Evolutionary conservation across 2,329 filamentous ascomycete genomes (phyloP).

Genomic region (Alternaria ventricosa): DNA sequence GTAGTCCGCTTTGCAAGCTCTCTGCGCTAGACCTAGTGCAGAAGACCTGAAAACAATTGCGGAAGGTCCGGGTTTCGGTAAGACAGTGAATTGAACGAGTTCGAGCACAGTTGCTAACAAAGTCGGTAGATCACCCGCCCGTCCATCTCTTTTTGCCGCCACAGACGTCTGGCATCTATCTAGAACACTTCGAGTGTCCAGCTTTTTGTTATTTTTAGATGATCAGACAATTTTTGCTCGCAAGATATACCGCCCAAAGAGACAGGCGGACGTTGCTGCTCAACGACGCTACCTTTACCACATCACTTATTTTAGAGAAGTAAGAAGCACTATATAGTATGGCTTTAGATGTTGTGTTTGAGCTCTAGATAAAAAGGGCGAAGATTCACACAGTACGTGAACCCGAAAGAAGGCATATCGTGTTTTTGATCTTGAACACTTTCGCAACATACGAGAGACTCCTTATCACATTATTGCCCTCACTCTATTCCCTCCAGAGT

Average conservation of each 20-base stretch:
- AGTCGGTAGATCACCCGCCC: conserved; percentile 23
- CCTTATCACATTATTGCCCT: background rate
- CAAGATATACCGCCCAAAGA: background rate
- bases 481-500: background rate
- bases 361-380: background rate
- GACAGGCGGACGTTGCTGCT: background rate
- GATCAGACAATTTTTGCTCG: background rate
- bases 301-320: background rate
- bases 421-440: background rate
- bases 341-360: no score
- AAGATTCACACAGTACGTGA: background rate
- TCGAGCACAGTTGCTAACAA: background rate
- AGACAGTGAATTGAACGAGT: background rate
- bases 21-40: background rate
- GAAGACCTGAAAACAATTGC: conserved; percentile 12
- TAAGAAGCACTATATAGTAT: no score
- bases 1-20: conserved; percentile 43
- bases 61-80: conserved; percentile 42
- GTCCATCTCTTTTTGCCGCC: conserved; percentile 23
- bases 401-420: background rate
- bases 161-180: no score
- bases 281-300: background rate
- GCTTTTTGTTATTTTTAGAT: background rate
- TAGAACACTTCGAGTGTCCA: no score
- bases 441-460: background rate